These are phyloP conservation scores for Neolecta irregularis DNA, from an alignment of 1,139 yeast species.

Conservation along the genomic window DNA sequence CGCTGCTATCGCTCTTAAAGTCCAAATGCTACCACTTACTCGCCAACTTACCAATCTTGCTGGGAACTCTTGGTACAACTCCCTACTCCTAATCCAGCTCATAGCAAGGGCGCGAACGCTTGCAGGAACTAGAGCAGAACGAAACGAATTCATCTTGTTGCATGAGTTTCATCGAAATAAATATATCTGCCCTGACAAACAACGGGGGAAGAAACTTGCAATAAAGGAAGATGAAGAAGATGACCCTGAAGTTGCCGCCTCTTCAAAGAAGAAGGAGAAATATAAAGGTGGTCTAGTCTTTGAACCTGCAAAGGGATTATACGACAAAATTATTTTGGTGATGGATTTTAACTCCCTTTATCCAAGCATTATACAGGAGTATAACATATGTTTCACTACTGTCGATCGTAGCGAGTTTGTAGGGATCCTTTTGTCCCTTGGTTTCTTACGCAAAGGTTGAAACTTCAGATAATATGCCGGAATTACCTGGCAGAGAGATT, in stretches of 20 bases:
- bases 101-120: slow-evolving; percentile 82
- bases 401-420: slow-evolving; percentile 47
- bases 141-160: slow-evolving; percentile 81
- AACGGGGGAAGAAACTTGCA: slow-evolving; percentile 7
- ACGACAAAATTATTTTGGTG: slow-evolving; percentile 73
- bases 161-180: slow-evolving; percentile 80
- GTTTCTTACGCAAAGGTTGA: not conserved
- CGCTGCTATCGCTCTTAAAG: slow-evolving; percentile 62
- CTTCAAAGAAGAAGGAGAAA: slow-evolving; percentile 57
- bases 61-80: slow-evolving; percentile 98
- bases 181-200: slow-evolving; percentile 77
- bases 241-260: slow-evolving; percentile 21
- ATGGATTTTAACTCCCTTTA: slow-evolving; percentile 98
- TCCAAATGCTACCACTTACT: slow-evolving; percentile 76
- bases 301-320: slow-evolving; percentile 92
- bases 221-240: slow-evolving; percentile 18
- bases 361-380: slow-evolving; percentile 95
- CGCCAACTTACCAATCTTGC: slow-evolving; percentile 87
- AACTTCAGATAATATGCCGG: slow-evolving; percentile 35
- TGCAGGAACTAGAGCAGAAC: slow-evolving; percentile 90
- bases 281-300: slow-evolving; percentile 94
- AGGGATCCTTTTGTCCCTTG: slow-evolving; percentile 8
- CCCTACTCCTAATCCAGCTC: too few species aligned
- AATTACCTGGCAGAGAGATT: slow-evolving; percentile 44
- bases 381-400: slow-evolving; percentile 91